phyloP scores from a whole-genome alignment of 768 basidiomycete genomes.

The Leccinum ochraceum region DNA sequence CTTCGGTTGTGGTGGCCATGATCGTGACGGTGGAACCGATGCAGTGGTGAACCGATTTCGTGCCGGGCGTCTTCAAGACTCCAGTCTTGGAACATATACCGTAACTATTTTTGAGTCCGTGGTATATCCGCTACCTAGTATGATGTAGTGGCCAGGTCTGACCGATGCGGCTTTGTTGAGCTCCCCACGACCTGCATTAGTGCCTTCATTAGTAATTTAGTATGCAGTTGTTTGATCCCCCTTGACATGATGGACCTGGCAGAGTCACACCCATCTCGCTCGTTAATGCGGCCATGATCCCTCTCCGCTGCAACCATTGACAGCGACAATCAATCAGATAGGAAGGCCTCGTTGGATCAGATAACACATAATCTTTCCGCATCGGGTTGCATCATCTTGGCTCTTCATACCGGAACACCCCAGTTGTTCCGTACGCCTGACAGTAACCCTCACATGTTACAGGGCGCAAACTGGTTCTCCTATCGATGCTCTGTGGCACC shows the following conservation, averaged over 20 bases:
- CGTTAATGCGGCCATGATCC: background rate
- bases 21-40: slow-evolving; percentile 15
- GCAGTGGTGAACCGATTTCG: background rate
- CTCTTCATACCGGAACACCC: background rate
- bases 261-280: background rate
- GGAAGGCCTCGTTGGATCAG: slow-evolving; percentile 24
- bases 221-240: too few species aligned
- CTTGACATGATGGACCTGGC: background rate
- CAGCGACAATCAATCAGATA: background rate
- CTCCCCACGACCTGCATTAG: too few species aligned
- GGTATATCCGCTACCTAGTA: background rate
- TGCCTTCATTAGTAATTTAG: too few species aligned
- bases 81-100: background rate
- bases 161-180: too few species aligned
- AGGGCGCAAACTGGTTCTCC: slow-evolving; percentile 1
- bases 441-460: background rate
- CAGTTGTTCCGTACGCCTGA: background rate
- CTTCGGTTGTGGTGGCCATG: slow-evolving; percentile 28
- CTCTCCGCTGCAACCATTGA: background rate
- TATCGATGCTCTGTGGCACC: slow-evolving; percentile 12
- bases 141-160: too few species aligned
- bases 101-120: background rate
- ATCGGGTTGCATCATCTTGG: slow-evolving; percentile 12
- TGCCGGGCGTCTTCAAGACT: background rate
- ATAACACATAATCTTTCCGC: slow-evolving; percentile 20